Evolutionary conservation across 305 asterid genomes (phyloP), one percentile per base, ranked within the genome.

Genomic region (Fraxinus velutina): DNA sequence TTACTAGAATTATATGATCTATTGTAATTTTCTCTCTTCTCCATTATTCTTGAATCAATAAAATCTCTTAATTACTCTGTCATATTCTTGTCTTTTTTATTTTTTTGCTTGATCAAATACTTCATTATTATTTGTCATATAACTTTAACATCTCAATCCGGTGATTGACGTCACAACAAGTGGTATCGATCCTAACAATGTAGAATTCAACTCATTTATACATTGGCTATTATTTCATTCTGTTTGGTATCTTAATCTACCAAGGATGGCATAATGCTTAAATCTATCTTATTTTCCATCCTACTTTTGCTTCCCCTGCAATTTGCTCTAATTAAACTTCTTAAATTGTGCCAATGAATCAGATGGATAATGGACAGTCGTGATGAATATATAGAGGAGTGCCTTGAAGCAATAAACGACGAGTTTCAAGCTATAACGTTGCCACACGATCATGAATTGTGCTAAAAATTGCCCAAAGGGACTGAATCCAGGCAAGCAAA

Each of bases 301-400:
- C 44, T 37, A 1, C 44, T 1, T 44, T 44, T 12, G 55, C 55
- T 44, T 1, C 2, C 12, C 44, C 44, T 29, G 32, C 44, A 8
- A 36, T 36, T 36, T 36, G 44, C 44, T 36, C 2, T 5, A 6
- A 44, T 3, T 44, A 5, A 12, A 2, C 55, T 44, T 44, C 8
- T 7, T 34, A 36, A 68, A 77, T 60, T 33, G 13, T 34, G 8
- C 60, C 82, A 71, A 75, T 36, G 33, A 73, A 78, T 89, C 91
- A 95, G 99, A 87, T 95, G 99, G 99, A 95, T 95, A 83, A 95
- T 93, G 99, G 99, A 93, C 82, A 95, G 97, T 83, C 98, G 98
- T 29, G 99, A 95, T 85, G 98, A 95, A 81, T 95, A 87, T 86
- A 95, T 97, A 22, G 87, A 90, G 99, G 32, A 95, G 88, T 94